Conservation (phyloP, 2,329 filamentous ascomycete genomes). For the Dactylellina parvicollis region DNA sequence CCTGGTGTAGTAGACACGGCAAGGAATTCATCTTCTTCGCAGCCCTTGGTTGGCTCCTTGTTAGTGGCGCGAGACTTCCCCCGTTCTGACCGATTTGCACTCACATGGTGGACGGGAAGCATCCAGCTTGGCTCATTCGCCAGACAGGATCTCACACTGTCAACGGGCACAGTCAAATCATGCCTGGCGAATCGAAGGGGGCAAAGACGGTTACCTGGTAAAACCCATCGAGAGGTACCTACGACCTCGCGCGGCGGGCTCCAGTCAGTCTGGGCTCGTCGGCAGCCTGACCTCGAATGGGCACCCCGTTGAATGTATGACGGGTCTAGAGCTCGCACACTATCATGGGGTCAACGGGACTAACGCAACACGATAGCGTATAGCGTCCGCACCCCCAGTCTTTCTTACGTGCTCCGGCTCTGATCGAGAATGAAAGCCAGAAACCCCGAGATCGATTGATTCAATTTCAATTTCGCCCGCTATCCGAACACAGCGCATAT, state of each 20-base stretch:
- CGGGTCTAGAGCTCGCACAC: constrained; percentile 49
- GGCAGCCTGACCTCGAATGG: constrained; percentile 45
- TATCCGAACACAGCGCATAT: constrained; percentile 2
- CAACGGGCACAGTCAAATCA: constrained; percentile 13
- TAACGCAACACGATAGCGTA: constrained; percentile 52
- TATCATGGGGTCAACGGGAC: constrained; percentile 49
- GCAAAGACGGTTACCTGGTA: constrained; percentile 50
- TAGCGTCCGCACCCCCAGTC: constrained; percentile 42
- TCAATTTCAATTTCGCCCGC: constrained; percentile 10
- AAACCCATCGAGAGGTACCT: constrained; percentile 3
- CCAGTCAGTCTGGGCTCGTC: constrained; percentile 9
- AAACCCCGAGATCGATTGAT: constrained; percentile 25
- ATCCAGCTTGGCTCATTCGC: constrained; percentile 47
- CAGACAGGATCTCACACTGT: constrained; percentile 13
- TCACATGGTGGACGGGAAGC: constrained; percentile 31
- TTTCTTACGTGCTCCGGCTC: constrained; percentile 24
- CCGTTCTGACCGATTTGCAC: constrained; percentile 44
- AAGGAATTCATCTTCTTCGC: constrained; percentile 37
- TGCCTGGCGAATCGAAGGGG: constrained; percentile 20
- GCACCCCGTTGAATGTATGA: constrained; percentile 28
- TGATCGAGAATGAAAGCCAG: constrained; percentile 6
- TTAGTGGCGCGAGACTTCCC: constrained; percentile 50
- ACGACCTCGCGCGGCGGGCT: not conserved
- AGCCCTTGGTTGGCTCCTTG: constrained; percentile 50
- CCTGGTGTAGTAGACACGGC: constrained; percentile 45